Base-by-base conservation (phyloP, 805 yeast species). In the Maudiozyma bulderi region DNA sequence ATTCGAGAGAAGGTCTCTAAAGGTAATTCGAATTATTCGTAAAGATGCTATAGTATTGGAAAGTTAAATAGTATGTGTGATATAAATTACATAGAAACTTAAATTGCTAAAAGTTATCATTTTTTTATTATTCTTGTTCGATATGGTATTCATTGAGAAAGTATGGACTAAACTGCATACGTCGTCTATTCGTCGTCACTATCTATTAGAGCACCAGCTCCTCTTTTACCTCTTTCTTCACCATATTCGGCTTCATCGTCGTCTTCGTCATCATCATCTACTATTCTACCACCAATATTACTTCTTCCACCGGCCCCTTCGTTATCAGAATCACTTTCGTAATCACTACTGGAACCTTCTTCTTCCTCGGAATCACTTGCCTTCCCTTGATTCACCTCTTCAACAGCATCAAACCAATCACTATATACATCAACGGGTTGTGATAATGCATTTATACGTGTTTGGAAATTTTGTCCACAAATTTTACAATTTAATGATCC, bases 371-470 rank as follows among this genome's bases (percentile, higher is more conserved):
- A 57, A 10, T 60, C 68, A 47, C 69, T 66, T 28, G 58, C 64
- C 37, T 62, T 64, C 8, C 69, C 70, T 43, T 66, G 66, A 52
- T 73, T 72, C 20, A 72, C 76, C 43, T 83, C 87, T 55, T 84
- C 86, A 0, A 91, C 93, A 47, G 98, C 98, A 72, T 91, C 99
- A 47, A 88, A 88, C 99, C 99, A 91, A 65, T 91, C 98, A 45
- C 95, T 84, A 64, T 91, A 91, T 13, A 91, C 85, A 68, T 91
- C 99, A 40, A 91, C 89, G 0, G 99, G 96, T 50, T 86, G 96
- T 13, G 88, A 80, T 13, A 73, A 56, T 1, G 71, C 78, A 65
- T 87, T 87, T 57, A 90, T 87, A 44, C 89, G 80, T 4, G 95
- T 80, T 65, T 90, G 97, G 72, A 93, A 91, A 38, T 80, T 77